Percentiles rank a stretch among this genome's conserved stretches.
These are phyloP conservation scores for Tetracentron sinense DNA, from an alignment of 164 flowering plant species.

Conservation along the genomic window DNA sequence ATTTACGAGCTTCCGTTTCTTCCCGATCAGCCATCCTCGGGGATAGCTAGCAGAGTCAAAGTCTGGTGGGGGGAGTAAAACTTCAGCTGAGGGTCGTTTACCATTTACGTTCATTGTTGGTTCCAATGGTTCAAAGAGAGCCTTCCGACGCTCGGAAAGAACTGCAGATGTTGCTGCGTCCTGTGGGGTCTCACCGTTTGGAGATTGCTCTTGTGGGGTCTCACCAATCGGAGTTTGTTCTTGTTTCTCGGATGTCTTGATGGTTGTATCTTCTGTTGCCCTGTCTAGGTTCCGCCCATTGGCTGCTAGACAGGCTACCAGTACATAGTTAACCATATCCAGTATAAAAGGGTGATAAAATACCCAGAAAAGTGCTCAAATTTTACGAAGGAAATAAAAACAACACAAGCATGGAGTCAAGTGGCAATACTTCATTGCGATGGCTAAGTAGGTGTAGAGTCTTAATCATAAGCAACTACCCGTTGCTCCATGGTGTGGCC, in stretches of 20 bases:
- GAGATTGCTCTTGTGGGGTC: constrained; percentile 33
- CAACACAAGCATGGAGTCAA: too few relatives aligned
- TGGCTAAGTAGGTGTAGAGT: too few relatives aligned
- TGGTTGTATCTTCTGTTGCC: constrained; percentile 28
- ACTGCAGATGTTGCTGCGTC: constrained; percentile 24
- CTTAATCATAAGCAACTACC: too few relatives aligned
- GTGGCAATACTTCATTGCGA: too few relatives aligned
- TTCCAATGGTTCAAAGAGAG: constrained; percentile 82
- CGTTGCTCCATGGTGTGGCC: too few relatives aligned
- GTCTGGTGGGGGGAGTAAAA: constrained; percentile 87
- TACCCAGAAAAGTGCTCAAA: too few relatives aligned
- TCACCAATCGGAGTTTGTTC: constrained; percentile 30
- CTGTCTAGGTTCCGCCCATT: constrained; percentile 31
- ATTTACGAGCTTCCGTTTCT: constrained; percentile 93
- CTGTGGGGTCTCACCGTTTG: constrained; percentile 22
- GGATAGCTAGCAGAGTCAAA: constrained; percentile 84
- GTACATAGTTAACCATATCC: too few relatives aligned
- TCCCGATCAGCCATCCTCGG: constrained; percentile 85
- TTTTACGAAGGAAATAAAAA: neutral
- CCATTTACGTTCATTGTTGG: constrained; percentile 41
- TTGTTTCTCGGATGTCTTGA: constrained; percentile 27
- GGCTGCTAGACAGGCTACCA: constrained; percentile 25
- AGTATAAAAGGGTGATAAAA: too few relatives aligned
- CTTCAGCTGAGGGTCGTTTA: constrained; percentile 47
- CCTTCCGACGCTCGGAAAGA: constrained; percentile 82